phyloP scores from a whole-genome alignment of 805 yeast species.

The Brettanomyces nanus region DNA sequence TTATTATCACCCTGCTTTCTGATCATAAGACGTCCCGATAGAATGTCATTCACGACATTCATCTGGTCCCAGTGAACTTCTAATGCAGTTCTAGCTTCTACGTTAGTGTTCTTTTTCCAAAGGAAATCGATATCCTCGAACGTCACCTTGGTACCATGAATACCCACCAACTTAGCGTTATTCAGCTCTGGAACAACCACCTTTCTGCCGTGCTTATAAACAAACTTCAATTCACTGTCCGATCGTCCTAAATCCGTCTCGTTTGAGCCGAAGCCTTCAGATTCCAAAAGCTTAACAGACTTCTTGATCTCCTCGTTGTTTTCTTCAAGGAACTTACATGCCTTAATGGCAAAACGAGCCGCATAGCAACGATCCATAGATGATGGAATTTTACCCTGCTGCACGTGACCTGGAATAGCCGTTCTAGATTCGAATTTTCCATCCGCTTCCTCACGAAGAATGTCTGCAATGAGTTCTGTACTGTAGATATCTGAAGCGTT shows the following conservation, averaged over 20 bases:
- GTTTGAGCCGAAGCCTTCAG: slow-evolving; percentile 20
- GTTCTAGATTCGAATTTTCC: slow-evolving; percentile 70
- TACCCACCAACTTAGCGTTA: slow-evolving; percentile 59
- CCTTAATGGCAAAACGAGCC: slow-evolving; percentile 81
- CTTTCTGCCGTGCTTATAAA: slow-evolving; percentile 41
- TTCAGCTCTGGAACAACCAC: slow-evolving; percentile 28
- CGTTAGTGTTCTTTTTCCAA: slow-evolving; percentile 55
- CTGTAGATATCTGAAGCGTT: slow-evolving; percentile 61
- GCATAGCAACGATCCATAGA: slow-evolving; percentile 91
- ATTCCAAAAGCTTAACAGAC: slow-evolving; percentile 8
- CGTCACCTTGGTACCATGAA: slow-evolving; percentile 55
- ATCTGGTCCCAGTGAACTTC: slow-evolving; percentile 62
- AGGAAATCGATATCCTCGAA: slow-evolving; percentile 50
- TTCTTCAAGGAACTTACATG: slow-evolving; percentile 81
- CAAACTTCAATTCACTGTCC: slow-evolving; percentile 39
- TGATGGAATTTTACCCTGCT: slow-evolving; percentile 91
- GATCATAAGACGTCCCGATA: slow-evolving; percentile 61
- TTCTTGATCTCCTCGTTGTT: slow-evolving; percentile 11
- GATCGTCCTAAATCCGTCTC: slow-evolving; percentile 15
- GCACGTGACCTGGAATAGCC: slow-evolving; percentile 82
- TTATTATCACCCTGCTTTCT: too few species aligned
- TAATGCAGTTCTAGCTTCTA: slow-evolving; percentile 55
- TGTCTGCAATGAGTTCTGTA: slow-evolving; percentile 63
- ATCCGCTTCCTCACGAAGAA: slow-evolving; percentile 52
- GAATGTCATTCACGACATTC: slow-evolving; percentile 52